Evolutionary conservation across 768 basidiomycete genomes (phyloP), one percentile per base, ranked within the genome.

Genomic region (Macrolepiota albuminosa): DNA sequence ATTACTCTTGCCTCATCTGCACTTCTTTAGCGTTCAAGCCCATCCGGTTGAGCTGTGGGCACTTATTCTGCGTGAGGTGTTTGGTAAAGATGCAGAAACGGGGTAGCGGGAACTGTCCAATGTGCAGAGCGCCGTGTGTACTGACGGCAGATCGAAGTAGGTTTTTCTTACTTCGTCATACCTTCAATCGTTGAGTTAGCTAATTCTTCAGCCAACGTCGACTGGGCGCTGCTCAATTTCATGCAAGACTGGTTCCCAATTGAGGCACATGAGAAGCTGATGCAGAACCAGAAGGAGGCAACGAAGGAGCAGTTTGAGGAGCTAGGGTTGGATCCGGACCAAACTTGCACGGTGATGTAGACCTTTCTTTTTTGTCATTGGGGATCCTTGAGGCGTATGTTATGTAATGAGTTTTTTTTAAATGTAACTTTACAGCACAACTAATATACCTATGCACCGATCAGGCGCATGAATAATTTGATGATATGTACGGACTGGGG

Each of bases 181-280:
- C 14, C 9, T 48, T 10, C 48, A 54, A 26, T 47, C 47, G 58
- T 42, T 54, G 31, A 36, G 29, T 61, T 45, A 26, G 65, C 13
- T 37, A 43, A 6, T 57, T 11, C 13, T 48, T 18, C 60, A 92
- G 90, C 80, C 3, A 93, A 93, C 66, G 82, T 93, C 16, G 91
- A 93, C 66, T 85, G 84, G 81, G 89, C 85, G 1, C 69, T 93
- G 49, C 75, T 89, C 49, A 89, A 92, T 64, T 94, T 93, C 66
- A 92, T 97, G 87, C 81, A 88, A 59, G 86, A 90, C 65, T 97
- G 93, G 93, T 98, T 98, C 71, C 93, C 95, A 0, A 68, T 83
- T 14, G 95, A 97, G 69, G 79, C 92, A 16, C 83, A 78, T 59
- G 80, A 79, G 66, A 97, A 97, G 70, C 74, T 84, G 49, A 83